Evolutionary conservation across 2,329 filamentous ascomycete species (phyloP), one percentile per base, ranked within the genome.

Genomic region (Claviceps spartinae): DNA sequence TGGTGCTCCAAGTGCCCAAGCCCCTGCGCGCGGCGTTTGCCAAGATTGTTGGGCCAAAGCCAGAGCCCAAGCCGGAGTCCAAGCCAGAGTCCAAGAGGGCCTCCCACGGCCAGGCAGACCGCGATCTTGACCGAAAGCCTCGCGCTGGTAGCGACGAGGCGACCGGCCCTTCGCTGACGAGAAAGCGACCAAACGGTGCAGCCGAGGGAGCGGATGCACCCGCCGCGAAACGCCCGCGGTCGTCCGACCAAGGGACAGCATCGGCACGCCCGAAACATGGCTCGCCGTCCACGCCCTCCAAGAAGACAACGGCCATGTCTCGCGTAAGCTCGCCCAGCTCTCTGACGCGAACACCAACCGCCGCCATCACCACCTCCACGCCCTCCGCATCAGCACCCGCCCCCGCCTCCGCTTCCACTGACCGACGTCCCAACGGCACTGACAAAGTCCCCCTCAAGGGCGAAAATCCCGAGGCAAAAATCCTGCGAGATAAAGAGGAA

Each of bases 251-350:
- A 34, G 30, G 30, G 30, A 34, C 30, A 11, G 9, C 68, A 26
- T 58, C 63, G 34, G 62, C 61, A 41, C 60, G 63, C 5, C 57
- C 62, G 24, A 63, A 67, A 47, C 58, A 67, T 14, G 58, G 67
- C 14, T 62, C 65, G 1, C 75, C 75, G 0, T 72, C 73, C 2
- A 80, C 77, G 0, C 77, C 77, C 0, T 71, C 75, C 9, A 79
- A 73, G 55, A 77, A 70, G 52, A 67, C 72, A 14, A 67, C 69
- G 1, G 63, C 74, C 52, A 79, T 79, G 75, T 75, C 72, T 5
- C 73, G 76, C 4, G 75, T 72, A 37, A 69, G 74, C 49, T 79
- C 77, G 1, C 76, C 64, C 60, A 76, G 74, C 58, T 79, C 76
- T 0, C 67, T 74, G 54, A 71, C 69, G 7, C 67, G 73, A 43